Evolutionary conservation across 306 rosid genomes (phyloP).

Genomic region (Cicer arietinum): DNA sequence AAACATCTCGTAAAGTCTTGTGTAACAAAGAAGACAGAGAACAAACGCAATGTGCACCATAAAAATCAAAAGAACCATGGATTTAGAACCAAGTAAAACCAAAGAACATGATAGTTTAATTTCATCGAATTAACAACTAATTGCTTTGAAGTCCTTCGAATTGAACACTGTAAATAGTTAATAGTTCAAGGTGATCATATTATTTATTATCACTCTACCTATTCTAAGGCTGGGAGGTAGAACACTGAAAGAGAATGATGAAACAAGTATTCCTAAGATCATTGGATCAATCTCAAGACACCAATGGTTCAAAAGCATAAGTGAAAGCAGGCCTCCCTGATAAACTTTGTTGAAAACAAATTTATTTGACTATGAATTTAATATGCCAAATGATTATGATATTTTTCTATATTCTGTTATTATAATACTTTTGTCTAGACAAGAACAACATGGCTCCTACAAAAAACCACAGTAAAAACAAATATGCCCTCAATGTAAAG

Average conservation of each 20-base stretch:
- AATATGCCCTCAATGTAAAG: background rate
- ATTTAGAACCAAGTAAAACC: constrained; percentile 13
- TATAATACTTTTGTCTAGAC: background rate
- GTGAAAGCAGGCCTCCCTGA: background rate
- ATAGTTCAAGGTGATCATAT: background rate
- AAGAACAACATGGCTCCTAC: background rate
- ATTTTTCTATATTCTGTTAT: background rate
- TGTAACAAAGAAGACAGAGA: background rate
- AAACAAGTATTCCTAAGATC: background rate
- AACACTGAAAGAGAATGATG: background rate
- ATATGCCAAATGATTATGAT: background rate
- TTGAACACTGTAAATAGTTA: background rate
- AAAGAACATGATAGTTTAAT: constrained; percentile 8
- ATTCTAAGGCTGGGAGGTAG: background rate
- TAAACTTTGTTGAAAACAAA: background rate
- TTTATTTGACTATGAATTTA: background rate
- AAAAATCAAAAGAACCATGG: constrained; percentile 9
- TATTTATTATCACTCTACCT: background rate
- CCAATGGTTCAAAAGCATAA: background rate
- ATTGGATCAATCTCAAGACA: constrained; percentile 5
- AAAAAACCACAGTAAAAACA: background rate
- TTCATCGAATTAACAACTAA: background rate
- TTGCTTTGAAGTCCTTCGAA: constrained; percentile 17
- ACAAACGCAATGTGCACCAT: background rate
- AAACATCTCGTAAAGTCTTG: constrained; percentile 15